A percentile compares a stretch with the other conserved stretches of the same genome.
Conservation (phyloP, 2,329 filamentous ascomycete species). For the Aspergillus sp. region DNA sequence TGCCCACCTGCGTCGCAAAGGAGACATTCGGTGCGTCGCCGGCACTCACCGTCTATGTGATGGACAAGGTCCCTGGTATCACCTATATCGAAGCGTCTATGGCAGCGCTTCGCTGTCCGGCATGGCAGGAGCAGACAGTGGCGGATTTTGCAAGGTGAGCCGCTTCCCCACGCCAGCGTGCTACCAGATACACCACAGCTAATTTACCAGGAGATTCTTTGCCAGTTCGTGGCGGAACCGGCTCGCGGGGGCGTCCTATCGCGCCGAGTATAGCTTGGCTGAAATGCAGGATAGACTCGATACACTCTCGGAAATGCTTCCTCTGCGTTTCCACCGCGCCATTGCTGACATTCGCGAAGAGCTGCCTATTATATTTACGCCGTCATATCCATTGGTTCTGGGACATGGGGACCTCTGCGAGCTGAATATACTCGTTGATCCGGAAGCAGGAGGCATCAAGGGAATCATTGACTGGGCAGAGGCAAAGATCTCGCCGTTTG, state of each 20-base stretch:
- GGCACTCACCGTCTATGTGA: slow-evolving; percentile 17
- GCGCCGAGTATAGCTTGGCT: slow-evolving; percentile 5
- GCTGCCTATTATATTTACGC: slow-evolving; percentile 9
- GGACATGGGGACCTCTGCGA: slow-evolving; percentile 12
- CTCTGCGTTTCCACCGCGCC: slow-evolving; percentile 3
- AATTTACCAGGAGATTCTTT: slow-evolving; percentile 14
- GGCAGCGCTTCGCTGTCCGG: slow-evolving; percentile 1
- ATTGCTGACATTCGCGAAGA: slow-evolving; percentile 6
- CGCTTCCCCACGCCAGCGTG: neutral
- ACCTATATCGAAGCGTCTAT: slow-evolving; percentile 13
- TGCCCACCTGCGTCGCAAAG: slow-evolving; percentile 12
- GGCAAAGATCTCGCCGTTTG: slow-evolving; percentile 16
- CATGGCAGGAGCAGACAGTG: slow-evolving; percentile 12
- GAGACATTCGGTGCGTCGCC: slow-evolving; percentile 12
- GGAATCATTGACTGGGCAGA: slow-evolving; percentile 19
- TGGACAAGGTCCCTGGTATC: slow-evolving; percentile 14
- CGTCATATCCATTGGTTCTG: slow-evolving; percentile 9
- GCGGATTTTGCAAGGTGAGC: slow-evolving; percentile 16
- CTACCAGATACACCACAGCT: slow-evolving; percentile 4
- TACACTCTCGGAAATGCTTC: slow-evolving; percentile 6
- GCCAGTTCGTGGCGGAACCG: slow-evolving; percentile 16
- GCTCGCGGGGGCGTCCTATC: slow-evolving; percentile 1
- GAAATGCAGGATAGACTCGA: slow-evolving; percentile 11
- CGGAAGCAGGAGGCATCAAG: slow-evolving; percentile 11
- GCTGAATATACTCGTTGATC: slow-evolving; percentile 14